Base-by-base conservation (phyloP, 495 filamentous ascomycete species). In the Lindgomyces ingoldianus region DNA sequence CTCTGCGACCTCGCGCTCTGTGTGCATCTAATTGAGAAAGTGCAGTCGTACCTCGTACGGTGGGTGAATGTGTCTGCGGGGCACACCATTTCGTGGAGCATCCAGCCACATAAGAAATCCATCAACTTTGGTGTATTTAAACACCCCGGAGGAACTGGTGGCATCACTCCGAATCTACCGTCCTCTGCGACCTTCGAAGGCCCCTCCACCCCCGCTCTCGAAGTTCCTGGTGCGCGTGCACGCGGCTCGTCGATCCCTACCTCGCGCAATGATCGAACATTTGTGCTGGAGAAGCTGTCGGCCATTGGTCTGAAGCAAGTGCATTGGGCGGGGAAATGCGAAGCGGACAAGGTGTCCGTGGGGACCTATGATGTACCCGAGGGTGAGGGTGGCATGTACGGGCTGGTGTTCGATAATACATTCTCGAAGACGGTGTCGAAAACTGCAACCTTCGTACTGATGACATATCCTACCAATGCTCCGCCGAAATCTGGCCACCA, bases 81-180 rank as follows among this genome's bases (percentile, higher is more conserved):
- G 50, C 88, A 96, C 73, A 96, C 94, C 62, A 94, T 98, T 70
- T 96, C 93, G 4, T 98, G 94, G 94, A 96, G 90, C 72, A 86
- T 98, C 24, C 91, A 98, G 70, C 95, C 94, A 6, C 91, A 97
- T 73, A 96, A 93, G 80, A 96, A 96, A 76, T 96, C 92, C 24
- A 87, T 98, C 74, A 96, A 97, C 77, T 96, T 98, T 73, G 95
- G 89, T 71, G 88, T 98, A 72, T 96, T 98, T 79, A 96, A 96
- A 71, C 94, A 98, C 74, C 93, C 94, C 18, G 90, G 91, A 57
- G 83, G 85, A 68, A 82, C 83, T 61, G 79, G 67, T 24, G 82
- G 74, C 36, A 65, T 72, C 41, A 73, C 76, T 11, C 77, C 87
- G 21, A 81, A 76, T 62, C 75, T 85, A 61, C 81, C 78, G 62